Evolutionary conservation across 371 early-diverging fungal species (phyloP).

Genomic region (Zychaea mexicana): DNA sequence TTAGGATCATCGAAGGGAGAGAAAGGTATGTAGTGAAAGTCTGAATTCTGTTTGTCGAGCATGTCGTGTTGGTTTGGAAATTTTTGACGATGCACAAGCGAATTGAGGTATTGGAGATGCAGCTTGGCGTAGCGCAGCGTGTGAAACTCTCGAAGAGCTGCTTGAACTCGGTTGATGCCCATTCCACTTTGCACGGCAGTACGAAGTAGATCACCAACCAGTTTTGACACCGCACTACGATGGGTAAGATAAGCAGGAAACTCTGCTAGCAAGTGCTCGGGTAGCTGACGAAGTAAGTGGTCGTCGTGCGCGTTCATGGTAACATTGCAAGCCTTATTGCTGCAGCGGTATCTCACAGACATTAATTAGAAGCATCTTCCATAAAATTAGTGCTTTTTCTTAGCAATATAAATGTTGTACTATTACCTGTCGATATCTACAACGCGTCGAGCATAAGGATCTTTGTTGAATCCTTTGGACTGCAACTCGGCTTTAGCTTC

Average conservation of each 20-base stretch:
- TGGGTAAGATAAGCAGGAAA: constrained; percentile 25
- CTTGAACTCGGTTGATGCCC: constrained; percentile 12
- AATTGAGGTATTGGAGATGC: constrained; percentile 11
- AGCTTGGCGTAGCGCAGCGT: constrained; percentile 6
- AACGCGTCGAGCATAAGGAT: neutral
- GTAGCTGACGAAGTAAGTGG: constrained; percentile 8
- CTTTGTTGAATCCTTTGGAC: constrained; percentile 5
- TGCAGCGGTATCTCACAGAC: constrained; percentile 13
- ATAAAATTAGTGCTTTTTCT: neutral
- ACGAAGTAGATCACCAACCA: constrained; percentile 13
- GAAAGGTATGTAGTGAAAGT: neutral
- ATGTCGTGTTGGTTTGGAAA: neutral
- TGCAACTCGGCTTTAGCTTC: neutral
- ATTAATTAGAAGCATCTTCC: constrained; percentile 19
- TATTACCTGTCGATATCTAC: constrained; percentile 11
- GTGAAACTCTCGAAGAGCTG: constrained; percentile 18
- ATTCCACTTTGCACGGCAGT: constrained; percentile 13
- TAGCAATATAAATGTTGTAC: neutral
- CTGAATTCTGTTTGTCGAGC: neutral
- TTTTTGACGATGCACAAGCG: neutral
- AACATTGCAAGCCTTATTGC: neutral
- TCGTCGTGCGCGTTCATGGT: constrained; percentile 3
- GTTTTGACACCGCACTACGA: constrained; percentile 20
- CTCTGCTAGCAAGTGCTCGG: constrained; percentile 13
- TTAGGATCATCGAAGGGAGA: constrained; percentile 3